These are phyloP conservation scores for Colletotrichum acutatum DNA, from an alignment of 2,329 filamentous ascomycete species.

Conservation along the genomic window DNA sequence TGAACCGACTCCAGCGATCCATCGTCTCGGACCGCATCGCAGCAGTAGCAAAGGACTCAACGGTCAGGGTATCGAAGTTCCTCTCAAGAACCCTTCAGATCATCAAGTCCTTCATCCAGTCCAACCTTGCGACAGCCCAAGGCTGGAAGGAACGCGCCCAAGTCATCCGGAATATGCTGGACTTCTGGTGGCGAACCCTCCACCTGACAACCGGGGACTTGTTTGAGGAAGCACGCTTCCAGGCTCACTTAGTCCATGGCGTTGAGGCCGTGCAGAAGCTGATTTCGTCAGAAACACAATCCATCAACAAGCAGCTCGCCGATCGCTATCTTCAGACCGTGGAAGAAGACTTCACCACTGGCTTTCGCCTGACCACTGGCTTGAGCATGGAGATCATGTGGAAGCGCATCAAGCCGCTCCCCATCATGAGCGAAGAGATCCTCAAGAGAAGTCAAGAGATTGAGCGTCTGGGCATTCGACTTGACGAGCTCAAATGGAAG, in stretches of 20 bases:
- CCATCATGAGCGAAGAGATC: slow-evolving; percentile 58
- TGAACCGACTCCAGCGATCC: slow-evolving; percentile 72
- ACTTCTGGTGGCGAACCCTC: slow-evolving; percentile 67
- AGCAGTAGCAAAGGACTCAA: slow-evolving; percentile 70
- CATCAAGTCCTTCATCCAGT: slow-evolving; percentile 56
- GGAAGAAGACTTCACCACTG: slow-evolving; percentile 70
- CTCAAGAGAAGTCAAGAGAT: slow-evolving; percentile 62
- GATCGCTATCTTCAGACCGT: slow-evolving; percentile 54
- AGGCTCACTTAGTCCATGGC: slow-evolving; percentile 68
- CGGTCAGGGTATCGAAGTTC: slow-evolving; percentile 64
- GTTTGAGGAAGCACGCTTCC: slow-evolving; percentile 73
- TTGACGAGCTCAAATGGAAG: slow-evolving; percentile 71
- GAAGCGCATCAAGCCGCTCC: slow-evolving; percentile 74
- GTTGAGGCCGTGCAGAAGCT: slow-evolving; percentile 53
- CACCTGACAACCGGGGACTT: slow-evolving; percentile 52
- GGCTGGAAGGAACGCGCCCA: slow-evolving; percentile 47
- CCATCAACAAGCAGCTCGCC: slow-evolving; percentile 51
- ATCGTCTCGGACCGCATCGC: slow-evolving; percentile 64
- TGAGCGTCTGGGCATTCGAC: slow-evolving; percentile 66
- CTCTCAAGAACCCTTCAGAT: slow-evolving; percentile 54
- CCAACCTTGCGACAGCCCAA: slow-evolving; percentile 41
- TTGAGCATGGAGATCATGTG: slow-evolving; percentile 84
- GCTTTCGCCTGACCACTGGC: slow-evolving; percentile 79
- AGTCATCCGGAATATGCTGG: slow-evolving; percentile 54
- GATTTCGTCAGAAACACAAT: slow-evolving; percentile 39